Conservation (phyloP, 495 filamentous ascomycete genomes). For the Aspergillus avenaceus region DNA sequence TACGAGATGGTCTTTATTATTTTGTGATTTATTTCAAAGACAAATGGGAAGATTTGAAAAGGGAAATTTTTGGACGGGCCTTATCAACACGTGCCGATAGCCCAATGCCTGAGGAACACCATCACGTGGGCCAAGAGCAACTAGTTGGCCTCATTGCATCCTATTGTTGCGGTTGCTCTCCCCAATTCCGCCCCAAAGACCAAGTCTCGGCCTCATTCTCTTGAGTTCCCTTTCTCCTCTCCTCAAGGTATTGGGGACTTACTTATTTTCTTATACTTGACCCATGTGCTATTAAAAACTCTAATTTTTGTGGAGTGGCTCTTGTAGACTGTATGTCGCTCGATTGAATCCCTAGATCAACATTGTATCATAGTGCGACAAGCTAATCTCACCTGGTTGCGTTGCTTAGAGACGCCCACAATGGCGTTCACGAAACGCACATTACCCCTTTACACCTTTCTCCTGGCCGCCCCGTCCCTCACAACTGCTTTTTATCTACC, state of each 20-base stretch:
- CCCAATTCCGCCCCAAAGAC: not conserved
- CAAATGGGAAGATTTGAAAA: not conserved
- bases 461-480: slow-evolving; percentile 40
- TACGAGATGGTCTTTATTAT: slow-evolving; percentile 2
- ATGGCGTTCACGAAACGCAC: slow-evolving; percentile 38
- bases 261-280: not conserved
- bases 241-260: not conserved
- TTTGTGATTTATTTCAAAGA: not conserved
- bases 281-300: slow-evolving; percentile 11
- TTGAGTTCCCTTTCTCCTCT: not conserved
- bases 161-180: not conserved
- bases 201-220: not conserved
- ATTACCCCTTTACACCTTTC: slow-evolving; percentile 22
- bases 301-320: slow-evolving; percentile 10
- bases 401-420: slow-evolving; percentile 17
- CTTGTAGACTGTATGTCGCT: slow-evolving; percentile 18
- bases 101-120: not conserved
- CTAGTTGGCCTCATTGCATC: slow-evolving; percentile 16
- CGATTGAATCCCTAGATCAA: slow-evolving; percentile 5
- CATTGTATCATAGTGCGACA: slow-evolving; percentile 7
- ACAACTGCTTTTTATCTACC: slow-evolving; percentile 89
- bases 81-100: slow-evolving; percentile 38
- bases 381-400: slow-evolving; percentile 13
- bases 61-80: slow-evolving; percentile 25
- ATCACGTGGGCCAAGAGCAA: slow-evolving; percentile 18